These are phyloP conservation scores for Trichomonas vaginalis DNA, from an alignment of 208 protist species.

Conservation along the genomic window DNA sequence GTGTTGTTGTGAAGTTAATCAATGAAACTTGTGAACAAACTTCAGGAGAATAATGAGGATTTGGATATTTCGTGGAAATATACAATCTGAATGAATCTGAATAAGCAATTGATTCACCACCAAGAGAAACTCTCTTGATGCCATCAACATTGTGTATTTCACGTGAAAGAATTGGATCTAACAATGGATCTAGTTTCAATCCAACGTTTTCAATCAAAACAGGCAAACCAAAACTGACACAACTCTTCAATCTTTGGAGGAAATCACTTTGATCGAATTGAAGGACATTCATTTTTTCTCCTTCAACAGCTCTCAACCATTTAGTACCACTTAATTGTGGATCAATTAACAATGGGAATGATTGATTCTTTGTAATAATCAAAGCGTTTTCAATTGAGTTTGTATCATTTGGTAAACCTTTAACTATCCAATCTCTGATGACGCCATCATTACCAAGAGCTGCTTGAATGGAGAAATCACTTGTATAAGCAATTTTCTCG, in stretches of 20 bases:
- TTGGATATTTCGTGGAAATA: slow-evolving; percentile 55
- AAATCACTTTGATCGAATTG: slow-evolving; percentile 74
- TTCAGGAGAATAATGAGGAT: slow-evolving; percentile 54
- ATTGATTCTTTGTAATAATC: not conserved
- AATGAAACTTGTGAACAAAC: slow-evolving; percentile 55
- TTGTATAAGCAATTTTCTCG: slow-evolving; percentile 51
- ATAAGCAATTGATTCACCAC: slow-evolving; percentile 52
- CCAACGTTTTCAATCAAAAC: slow-evolving; percentile 79
- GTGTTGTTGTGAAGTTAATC: slow-evolving; percentile 58
- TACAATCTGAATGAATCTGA: slow-evolving; percentile 47
- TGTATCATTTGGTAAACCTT: slow-evolving; percentile 74
- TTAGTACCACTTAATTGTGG: slow-evolving; percentile 39
- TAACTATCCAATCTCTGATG: slow-evolving; percentile 80
- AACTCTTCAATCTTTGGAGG: slow-evolving; percentile 64
- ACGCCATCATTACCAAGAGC: slow-evolving; percentile 72
- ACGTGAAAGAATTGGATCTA: slow-evolving; percentile 78
- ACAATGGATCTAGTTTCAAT: slow-evolving; percentile 82
- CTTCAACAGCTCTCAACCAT: slow-evolving; percentile 50
- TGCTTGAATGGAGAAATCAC: slow-evolving; percentile 59
- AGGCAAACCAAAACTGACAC: slow-evolving; percentile 65
- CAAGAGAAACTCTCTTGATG: slow-evolving; percentile 44
- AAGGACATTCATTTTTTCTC: slow-evolving; percentile 78
- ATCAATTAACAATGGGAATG: slow-evolving; percentile 40
- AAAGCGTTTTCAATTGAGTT: slow-evolving; percentile 84
- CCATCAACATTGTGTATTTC: slow-evolving; percentile 43